These are phyloP conservation scores for Ampelocalamus luodianensis DNA, from an alignment of 176 grass and related monocot species.

Conservation along the genomic window DNA sequence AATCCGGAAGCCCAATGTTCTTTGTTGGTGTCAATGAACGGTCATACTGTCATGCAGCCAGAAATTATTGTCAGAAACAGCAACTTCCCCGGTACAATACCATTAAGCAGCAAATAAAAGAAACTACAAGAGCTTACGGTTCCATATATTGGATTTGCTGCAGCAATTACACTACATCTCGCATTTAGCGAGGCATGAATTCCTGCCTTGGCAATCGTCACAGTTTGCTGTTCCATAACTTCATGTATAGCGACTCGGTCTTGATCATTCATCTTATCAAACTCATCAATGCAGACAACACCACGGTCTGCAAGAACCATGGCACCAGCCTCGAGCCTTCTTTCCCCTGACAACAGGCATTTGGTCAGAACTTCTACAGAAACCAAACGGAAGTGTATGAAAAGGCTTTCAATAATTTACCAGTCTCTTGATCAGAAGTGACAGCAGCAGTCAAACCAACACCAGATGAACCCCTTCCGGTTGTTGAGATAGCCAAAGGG, in stretches of 20 bases:
- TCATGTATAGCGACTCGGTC: conserved; percentile 97
- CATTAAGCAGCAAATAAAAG: conserved; percentile 13
- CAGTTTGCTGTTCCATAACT: conserved; percentile 99
- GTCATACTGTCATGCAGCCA: conserved; percentile 71
- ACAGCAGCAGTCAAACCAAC: conserved; percentile 97
- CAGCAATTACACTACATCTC: conserved; percentile 97
- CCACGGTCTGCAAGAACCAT: conserved; percentile 99
- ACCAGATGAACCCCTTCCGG: conserved; percentile 95
- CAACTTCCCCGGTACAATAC: neutral
- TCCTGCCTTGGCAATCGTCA: conserved; percentile 97
- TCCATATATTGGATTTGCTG: conserved; percentile 99
- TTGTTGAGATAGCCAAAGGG: conserved; percentile 93
- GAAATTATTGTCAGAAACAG: conserved; percentile 41
- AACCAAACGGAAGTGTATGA: neutral
- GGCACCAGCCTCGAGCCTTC: conserved; percentile 98
- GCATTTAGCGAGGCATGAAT: conserved; percentile 98
- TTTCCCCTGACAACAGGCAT: conserved; percentile 66
- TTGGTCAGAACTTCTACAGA: conserved; percentile 12
- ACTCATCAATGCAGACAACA: conserved; percentile 97
- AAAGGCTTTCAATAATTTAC: conserved; percentile 44
- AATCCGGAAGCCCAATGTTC: conserved; percentile 97
- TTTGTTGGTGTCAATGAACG: conserved; percentile 95
- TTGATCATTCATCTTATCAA: conserved; percentile 99
- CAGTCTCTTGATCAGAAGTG: conserved; percentile 96
- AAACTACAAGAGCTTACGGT: conserved; percentile 56